These are phyloP conservation scores for Trichoderma pleuroti DNA, from an alignment of 2,329 filamentous ascomycete species.

Conservation along the genomic window DNA sequence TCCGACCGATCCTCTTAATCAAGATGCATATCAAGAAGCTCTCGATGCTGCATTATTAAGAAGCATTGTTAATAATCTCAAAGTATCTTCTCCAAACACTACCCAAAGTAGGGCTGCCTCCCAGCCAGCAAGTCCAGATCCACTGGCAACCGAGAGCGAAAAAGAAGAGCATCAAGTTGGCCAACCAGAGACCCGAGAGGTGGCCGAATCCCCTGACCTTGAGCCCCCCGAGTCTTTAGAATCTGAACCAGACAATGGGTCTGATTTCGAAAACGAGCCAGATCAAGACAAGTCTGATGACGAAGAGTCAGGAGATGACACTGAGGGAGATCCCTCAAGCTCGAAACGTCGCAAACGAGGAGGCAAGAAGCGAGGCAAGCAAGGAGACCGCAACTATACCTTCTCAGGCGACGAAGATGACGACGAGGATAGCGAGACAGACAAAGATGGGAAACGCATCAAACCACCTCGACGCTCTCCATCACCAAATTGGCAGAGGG, in stretches of 20 bases:
- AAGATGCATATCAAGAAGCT: neutral
- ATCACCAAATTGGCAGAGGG: slow-evolving; percentile 29
- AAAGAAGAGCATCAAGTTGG: too few species aligned
- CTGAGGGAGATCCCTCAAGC: slow-evolving; percentile 2
- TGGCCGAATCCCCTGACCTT: too few species aligned
- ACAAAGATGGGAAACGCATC: slow-evolving; percentile 6
- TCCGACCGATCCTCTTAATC: rapidly evolving
- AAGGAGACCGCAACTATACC: neutral
- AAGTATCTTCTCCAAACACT: too few species aligned
- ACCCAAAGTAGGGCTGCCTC: too few species aligned
- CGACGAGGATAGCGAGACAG: slow-evolving; percentile 9
- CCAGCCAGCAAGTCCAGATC: neutral
- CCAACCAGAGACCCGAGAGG: neutral
- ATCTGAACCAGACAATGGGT: neutral
- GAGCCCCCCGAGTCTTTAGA: neutral
- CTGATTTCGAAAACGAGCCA: neutral
- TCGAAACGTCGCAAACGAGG: neutral
- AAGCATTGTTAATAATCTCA: neutral
- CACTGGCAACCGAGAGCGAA: neutral
- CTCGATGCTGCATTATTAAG: neutral
- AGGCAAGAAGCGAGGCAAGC: neutral
- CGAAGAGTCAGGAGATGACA: neutral
- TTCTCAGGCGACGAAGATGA: neutral
- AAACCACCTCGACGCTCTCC: slow-evolving; percentile 16
- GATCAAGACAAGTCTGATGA: neutral